phyloP scores from a whole-genome alignment of 1,284 basidiomycete genomes.

The Fomes fomentarius region DNA sequence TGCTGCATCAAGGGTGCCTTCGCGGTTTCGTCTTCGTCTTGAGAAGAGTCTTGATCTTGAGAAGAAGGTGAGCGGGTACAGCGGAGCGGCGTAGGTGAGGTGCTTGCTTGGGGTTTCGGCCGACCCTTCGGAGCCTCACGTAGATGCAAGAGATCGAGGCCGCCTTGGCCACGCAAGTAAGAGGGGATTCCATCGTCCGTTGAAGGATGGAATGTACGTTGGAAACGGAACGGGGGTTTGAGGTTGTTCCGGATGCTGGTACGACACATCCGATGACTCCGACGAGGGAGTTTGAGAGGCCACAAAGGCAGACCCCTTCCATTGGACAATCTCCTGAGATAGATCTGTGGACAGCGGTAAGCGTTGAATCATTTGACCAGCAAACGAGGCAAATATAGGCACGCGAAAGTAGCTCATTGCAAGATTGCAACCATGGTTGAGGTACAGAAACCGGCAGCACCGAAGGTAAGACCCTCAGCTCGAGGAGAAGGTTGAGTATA shows the following conservation, averaged over 20 bases:
- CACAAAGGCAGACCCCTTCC: no score
- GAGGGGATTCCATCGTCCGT: background rate
- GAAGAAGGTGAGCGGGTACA: no score
- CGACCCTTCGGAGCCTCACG: no score
- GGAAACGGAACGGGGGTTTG: constrained; percentile 1
- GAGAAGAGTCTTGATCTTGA: no score
- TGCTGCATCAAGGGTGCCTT: background rate
- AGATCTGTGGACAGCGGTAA: background rate
- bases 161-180: background rate
- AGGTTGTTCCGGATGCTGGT: background rate
- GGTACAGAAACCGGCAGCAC: no score
- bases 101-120: no score
- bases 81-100: no score
- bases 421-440: no score
- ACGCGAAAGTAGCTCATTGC: no score
- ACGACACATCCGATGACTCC: background rate
- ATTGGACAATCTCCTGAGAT: constrained; percentile 1
- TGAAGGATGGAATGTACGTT: background rate
- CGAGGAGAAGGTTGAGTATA: no score
- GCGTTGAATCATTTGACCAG: constrained; percentile 1
- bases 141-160: background rate
- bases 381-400: background rate
- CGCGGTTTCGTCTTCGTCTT: background rate
- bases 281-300: background rate
- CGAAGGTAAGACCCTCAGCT: no score